Conservation (phyloP, 164 flowering plant species). For the Litsea cubeba region DNA sequence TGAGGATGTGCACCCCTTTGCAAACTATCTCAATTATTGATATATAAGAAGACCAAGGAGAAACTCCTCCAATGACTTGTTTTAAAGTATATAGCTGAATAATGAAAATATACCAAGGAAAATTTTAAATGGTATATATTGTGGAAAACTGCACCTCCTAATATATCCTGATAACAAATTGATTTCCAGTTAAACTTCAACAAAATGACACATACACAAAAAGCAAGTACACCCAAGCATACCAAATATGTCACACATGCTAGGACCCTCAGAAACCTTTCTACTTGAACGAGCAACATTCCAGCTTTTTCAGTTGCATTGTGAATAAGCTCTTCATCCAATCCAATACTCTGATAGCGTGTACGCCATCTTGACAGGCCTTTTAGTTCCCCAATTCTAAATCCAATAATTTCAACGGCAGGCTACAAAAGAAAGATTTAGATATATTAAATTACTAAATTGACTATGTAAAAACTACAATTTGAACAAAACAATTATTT, state of each 20-base stretch:
- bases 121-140: neutral
- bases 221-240: neutral
- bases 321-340: slow-evolving; percentile 71
- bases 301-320: slow-evolving; percentile 81
- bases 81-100: neutral
- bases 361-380: slow-evolving; percentile 96
- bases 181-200: too few relatives aligned
- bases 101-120: neutral
- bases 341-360: slow-evolving; percentile 70
- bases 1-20: too few relatives aligned
- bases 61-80: neutral
- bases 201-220: too few relatives aligned
- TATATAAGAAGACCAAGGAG: neutral
- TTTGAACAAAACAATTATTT: neutral
- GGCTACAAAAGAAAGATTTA: slow-evolving; percentile 48
- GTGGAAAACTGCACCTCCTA: neutral
- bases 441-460: slow-evolving; percentile 5
- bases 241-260: slow-evolving; percentile 83
- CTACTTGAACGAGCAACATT: slow-evolving; percentile 80
- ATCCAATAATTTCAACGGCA: slow-evolving; percentile 88
- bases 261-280: slow-evolving; percentile 68
- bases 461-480: neutral
- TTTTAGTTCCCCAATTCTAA: slow-evolving; percentile 88
- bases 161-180: neutral
- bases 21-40: too few relatives aligned